Evolutionary conservation across 352 stramenopile species (phyloP), one percentile per base, ranked within the genome.

Genomic region (Aphanomyces stellatus): DNA sequence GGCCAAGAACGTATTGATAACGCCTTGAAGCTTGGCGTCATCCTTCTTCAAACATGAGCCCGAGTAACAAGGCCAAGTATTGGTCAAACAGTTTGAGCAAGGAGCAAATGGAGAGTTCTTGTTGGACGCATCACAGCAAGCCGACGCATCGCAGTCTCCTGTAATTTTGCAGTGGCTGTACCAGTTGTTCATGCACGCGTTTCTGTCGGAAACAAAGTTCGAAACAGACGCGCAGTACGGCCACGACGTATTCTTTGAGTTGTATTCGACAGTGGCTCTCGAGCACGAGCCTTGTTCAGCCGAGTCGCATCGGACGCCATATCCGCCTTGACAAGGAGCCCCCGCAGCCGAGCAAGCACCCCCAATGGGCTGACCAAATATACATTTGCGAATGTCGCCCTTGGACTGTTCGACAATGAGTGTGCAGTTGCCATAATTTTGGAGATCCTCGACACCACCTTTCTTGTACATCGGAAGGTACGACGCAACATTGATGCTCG

Each of bases 1-100:
- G 24, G 75, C 73, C 35, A 89, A 71, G 66, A 91, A 88, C 0
- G 74, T 77, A 40, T 88, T 90, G 24, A 90, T 65, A 40, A 75
- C 79, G 35, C 74, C 74, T 51, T 90, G 80, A 2, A 88, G 73
- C 65, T 88, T 88, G 17, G 80, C 79, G 31, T 72, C 80, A 55
- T 82, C 69, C 27, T 76, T 70, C 22, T 72, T 67, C 11, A 91
- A 59, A 53, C 82, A 91, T 35, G 72, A 66, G 22, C 55, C 61
- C 61, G 56, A 75, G 40, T 28, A 25, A 35, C 59, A 28, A 37
- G 40, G 68, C 42, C 73, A 43, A 53, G 35, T 1, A 42, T 71
- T 30, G 30, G 57, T 30, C 17, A 35, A 28, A 40, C 69, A 68
- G 31, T 28, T 42, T 35, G 51, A 51, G 33, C 53, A 62, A 17